phyloP scores from a whole-genome alignment of 371 early-diverging fungal genomes.

The Batkoa obscura region DNA sequence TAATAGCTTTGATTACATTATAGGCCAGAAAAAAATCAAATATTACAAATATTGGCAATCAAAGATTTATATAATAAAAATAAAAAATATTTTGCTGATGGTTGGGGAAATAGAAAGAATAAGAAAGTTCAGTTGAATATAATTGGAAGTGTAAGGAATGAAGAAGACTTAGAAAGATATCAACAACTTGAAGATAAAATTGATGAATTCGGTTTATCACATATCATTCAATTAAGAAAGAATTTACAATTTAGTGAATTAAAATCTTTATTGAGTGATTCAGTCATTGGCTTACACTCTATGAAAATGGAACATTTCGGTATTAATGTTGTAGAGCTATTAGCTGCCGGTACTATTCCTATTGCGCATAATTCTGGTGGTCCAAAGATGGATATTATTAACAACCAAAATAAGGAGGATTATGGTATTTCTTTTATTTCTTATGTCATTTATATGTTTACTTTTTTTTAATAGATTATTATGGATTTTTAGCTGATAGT shows the following conservation, averaged over 20 bases:
- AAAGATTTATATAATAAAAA: too few relatives aligned
- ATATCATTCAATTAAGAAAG: too few relatives aligned
- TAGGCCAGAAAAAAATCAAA: slow-evolving; percentile 87
- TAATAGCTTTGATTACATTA: slow-evolving; percentile 2
- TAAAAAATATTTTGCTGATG: too few relatives aligned
- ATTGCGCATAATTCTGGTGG: slow-evolving; percentile 89
- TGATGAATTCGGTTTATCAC: slow-evolving; percentile 9
- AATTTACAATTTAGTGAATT: too few relatives aligned
- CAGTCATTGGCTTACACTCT: slow-evolving; percentile 76
- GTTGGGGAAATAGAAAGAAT: too few relatives aligned
- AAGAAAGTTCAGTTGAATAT: slow-evolving; percentile 25
- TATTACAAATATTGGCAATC: slow-evolving; percentile 57
- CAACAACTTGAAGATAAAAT: slow-evolving; percentile 26
- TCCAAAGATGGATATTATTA: slow-evolving; percentile 68
- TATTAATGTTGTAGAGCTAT: slow-evolving; percentile 88
- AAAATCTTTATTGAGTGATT: slow-evolving; percentile 15
- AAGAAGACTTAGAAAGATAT: slow-evolving; percentile 41
- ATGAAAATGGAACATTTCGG: slow-evolving; percentile 97
- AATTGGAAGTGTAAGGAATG: slow-evolving; percentile 67
- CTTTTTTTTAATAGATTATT: too few relatives aligned
- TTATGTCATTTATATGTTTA: too few relatives aligned
- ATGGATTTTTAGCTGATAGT: too few relatives aligned
- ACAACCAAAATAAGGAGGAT: too few relatives aligned
- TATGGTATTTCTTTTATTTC: too few relatives aligned
- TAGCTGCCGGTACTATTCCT: slow-evolving; percentile 84